Evolutionary conservation across 2,329 filamentous ascomycete genomes (phyloP).

Genomic region (Pseudofabraea citricarpa): DNA sequence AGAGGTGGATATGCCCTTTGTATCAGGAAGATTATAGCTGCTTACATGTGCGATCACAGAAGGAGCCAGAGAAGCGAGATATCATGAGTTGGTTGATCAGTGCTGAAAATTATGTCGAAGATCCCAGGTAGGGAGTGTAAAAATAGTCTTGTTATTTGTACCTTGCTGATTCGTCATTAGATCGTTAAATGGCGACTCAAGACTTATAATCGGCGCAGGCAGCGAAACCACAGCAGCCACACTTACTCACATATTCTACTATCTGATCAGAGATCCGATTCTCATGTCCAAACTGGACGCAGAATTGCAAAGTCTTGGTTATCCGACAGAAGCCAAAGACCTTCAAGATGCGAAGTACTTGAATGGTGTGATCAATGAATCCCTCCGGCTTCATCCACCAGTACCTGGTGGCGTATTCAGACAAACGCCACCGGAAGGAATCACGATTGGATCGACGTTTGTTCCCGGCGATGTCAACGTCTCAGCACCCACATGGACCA

Average conservation of each 20-base stretch:
- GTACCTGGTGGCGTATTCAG: constrained; percentile 30
- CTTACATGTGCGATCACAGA: neutral
- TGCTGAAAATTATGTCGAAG: neutral
- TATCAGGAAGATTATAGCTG: neutral
- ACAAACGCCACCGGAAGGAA: constrained; percentile 33
- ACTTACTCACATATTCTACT: constrained; percentile 35
- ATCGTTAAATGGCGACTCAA: constrained; percentile 8
- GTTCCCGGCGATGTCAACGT: constrained; percentile 14
- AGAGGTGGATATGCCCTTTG: constrained; percentile 2
- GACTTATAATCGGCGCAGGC: constrained; percentile 29
- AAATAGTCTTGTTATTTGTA: no score
- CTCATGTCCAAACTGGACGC: constrained; percentile 7
- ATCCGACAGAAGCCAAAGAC: constrained; percentile 4
- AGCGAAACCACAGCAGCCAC: constrained; percentile 35
- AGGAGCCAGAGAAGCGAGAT: constrained; percentile 7
- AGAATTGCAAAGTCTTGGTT: neutral
- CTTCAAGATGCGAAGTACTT: constrained; percentile 19
- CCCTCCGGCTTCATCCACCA: constrained; percentile 31
- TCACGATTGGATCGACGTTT: constrained; percentile 17
- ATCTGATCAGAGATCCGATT: constrained; percentile 11
- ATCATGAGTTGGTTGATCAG: constrained; percentile 13
- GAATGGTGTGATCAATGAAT: constrained; percentile 34
- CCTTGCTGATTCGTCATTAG: neutral
- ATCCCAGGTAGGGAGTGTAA: neutral
- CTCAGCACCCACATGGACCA: constrained; percentile 4